Conservation (phyloP, 352 stramenopile species). For the Globisporangium sylvaticum region DNA sequence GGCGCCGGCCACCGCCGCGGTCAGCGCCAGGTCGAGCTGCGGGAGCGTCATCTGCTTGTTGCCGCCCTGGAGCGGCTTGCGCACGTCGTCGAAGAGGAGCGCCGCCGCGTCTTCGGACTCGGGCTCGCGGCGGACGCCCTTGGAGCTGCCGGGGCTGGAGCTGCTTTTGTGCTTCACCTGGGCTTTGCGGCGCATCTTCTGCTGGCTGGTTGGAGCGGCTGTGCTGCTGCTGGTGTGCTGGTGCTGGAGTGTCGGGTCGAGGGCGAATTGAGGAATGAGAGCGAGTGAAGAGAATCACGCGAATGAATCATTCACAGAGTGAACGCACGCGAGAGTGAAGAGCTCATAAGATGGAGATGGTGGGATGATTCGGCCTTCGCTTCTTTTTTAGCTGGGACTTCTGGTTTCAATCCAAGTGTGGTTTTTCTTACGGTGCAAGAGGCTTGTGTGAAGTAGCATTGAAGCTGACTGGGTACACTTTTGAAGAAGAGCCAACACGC, state of each 20-base stretch:
- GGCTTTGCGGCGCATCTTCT: not conserved
- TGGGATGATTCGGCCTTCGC: not conserved
- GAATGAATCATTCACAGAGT: too few species aligned
- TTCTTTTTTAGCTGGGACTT: not conserved
- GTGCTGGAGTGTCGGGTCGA: not conserved
- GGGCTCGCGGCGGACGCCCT: not conserved
- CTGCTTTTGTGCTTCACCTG: not conserved
- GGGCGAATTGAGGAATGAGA: constrained; percentile 6
- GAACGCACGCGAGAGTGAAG: not conserved
- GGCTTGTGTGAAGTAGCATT: too few species aligned
- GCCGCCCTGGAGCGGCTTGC: not conserved
- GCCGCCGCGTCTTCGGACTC: not conserved
- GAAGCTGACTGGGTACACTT: not conserved
- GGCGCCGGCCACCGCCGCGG: not conserved
- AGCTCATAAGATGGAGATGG: not conserved
- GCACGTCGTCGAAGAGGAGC: not conserved
- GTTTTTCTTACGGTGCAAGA: too few species aligned
- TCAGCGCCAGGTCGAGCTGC: constrained; percentile 4
- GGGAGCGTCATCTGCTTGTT: constrained; percentile 6
- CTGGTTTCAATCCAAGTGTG: not conserved
- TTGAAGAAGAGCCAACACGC: not conserved
- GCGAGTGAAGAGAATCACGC: not conserved
- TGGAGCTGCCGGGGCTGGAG: not conserved
- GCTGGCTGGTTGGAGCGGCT: not conserved
- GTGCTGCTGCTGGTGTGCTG: not conserved